These are phyloP conservation scores for Protoeuglena noctilucae DNA, from an alignment of 139 green algal genomes.

Conservation along the genomic window DNA sequence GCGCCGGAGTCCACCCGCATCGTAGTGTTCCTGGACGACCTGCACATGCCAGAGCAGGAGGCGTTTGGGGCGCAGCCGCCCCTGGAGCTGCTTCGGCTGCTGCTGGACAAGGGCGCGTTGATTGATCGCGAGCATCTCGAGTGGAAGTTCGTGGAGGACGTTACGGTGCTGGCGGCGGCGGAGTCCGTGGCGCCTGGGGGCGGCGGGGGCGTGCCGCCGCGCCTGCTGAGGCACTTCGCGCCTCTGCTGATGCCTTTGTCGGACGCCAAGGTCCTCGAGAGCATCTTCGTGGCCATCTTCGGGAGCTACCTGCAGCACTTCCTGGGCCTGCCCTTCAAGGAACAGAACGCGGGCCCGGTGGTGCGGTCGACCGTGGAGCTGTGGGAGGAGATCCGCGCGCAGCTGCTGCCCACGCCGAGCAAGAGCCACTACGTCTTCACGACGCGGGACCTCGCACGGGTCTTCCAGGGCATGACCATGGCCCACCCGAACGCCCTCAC, in stretches of 20 bases:
- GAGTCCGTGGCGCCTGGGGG: conserved; percentile 21
- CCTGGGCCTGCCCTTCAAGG: conserved; percentile 5
- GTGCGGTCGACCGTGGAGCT: conserved; percentile 15
- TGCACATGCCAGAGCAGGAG: conserved; percentile 27
- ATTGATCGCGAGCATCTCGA: conserved; percentile 17
- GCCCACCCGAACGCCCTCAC: background rate
- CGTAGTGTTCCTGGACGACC: conserved; percentile 25
- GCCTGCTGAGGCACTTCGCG: conserved; percentile 21
- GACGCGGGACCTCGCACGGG: conserved; percentile 17
- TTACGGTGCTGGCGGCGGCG: conserved; percentile 10
- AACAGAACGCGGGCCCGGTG: conserved; percentile 6
- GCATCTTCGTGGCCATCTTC: conserved; percentile 20
- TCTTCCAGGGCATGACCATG: conserved; percentile 7
- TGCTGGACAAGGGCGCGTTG: conserved; percentile 20
- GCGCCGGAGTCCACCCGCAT: conserved; percentile 14
- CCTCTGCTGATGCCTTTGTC: conserved; percentile 10
- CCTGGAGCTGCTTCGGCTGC: conserved; percentile 25
- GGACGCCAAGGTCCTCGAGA: conserved; percentile 1
- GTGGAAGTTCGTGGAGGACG: conserved; percentile 17
- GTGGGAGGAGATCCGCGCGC: conserved; percentile 1
- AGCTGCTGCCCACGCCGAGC: conserved; percentile 20
- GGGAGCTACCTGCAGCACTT: conserved; percentile 3
- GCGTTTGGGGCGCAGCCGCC: conserved; percentile 26
- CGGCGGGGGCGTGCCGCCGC: conserved; percentile 12
- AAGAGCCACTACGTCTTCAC: conserved; percentile 26